A percentile compares a stretch with the other conserved stretches of the same genome.
These are phyloP conservation scores for Teunomyces tritomae DNA, from an alignment of 805 yeast species.

Conservation along the genomic window DNA sequence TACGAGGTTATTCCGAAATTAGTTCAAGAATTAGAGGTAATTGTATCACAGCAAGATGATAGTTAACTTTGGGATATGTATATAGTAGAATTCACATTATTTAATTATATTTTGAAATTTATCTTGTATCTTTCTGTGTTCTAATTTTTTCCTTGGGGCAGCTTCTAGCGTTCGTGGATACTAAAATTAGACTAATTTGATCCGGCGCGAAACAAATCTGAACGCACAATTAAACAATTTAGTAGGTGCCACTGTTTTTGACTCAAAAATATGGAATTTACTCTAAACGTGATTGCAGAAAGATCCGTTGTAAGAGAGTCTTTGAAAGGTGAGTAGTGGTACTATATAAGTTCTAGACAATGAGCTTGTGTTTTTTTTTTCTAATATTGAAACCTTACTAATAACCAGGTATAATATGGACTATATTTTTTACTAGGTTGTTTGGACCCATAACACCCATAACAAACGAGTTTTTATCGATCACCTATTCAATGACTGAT, in stretches of 20 bases:
- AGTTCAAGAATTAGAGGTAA: conserved; percentile 33
- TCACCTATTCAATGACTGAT: conserved; percentile 55
- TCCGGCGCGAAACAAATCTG: conserved; percentile 3
- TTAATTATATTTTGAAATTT: neutral
- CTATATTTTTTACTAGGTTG: conserved; percentile 65
- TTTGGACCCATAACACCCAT: conserved; percentile 63
- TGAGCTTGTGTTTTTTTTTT: neutral
- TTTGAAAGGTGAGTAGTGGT: conserved; percentile 42
- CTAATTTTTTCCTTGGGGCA: neutral
- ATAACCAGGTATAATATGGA: conserved; percentile 53
- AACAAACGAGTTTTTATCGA: conserved; percentile 52
- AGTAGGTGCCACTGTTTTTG: neutral
- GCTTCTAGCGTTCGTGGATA: neutral
- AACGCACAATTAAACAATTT: neutral
- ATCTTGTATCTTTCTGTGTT: neutral
- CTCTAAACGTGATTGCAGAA: conserved; percentile 48
- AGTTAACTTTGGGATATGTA: neutral
- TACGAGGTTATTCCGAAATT: conserved; percentile 42
- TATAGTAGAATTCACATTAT: neutral
- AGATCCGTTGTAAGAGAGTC: conserved; percentile 54
- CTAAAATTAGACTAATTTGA: neutral
- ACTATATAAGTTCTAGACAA: neutral
- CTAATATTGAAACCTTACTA: neutral
- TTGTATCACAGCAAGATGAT: conserved; percentile 15
- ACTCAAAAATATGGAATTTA: conserved; percentile 40